Conservation (phyloP, 371 early-diverging fungal genomes). For the Mucor piriformis region DNA sequence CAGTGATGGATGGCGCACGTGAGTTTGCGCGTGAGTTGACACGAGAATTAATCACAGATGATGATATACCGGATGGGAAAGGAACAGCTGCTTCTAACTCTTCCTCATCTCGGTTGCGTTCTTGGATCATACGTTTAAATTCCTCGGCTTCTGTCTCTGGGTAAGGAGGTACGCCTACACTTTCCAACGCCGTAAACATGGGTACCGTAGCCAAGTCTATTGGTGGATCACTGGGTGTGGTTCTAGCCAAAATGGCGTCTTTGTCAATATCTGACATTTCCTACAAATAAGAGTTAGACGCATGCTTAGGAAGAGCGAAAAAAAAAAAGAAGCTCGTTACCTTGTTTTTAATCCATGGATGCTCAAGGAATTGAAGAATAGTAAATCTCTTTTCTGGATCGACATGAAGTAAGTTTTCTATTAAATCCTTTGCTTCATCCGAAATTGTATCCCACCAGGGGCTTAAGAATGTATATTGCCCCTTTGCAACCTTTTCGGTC, state of each 20-base stretch:
- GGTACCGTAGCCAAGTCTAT: slow-evolving; percentile 11
- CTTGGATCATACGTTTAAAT: slow-evolving; percentile 32
- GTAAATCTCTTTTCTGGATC: slow-evolving; percentile 59
- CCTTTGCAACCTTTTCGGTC: slow-evolving; percentile 67
- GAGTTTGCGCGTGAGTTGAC: slow-evolving; percentile 30
- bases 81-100: slow-evolving; percentile 28
- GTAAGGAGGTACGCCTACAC: not conserved
- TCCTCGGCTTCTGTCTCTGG: slow-evolving; percentile 29
- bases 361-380: slow-evolving; percentile 69
- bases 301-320: not conserved
- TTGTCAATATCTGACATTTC: slow-evolving; percentile 6
- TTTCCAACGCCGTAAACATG: slow-evolving; percentile 11
- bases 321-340: slow-evolving; percentile 7
- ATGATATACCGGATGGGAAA: slow-evolving; percentile 18
- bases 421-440: slow-evolving; percentile 74
- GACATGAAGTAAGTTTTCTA: slow-evolving; percentile 62
- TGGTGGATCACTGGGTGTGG: not conserved
- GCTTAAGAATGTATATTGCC: slow-evolving; percentile 67
- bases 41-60: slow-evolving; percentile 33
- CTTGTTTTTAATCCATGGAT: slow-evolving; percentile 75
- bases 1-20: slow-evolving; percentile 23
- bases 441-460: slow-evolving; percentile 83
- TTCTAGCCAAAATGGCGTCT: slow-evolving; percentile 12
- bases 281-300: not conserved
- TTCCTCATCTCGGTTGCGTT: slow-evolving; percentile 26